Evolutionary conservation across 2,329 filamentous ascomycete species (phyloP).

Genomic region (Cytospora paraplurivora): DNA sequence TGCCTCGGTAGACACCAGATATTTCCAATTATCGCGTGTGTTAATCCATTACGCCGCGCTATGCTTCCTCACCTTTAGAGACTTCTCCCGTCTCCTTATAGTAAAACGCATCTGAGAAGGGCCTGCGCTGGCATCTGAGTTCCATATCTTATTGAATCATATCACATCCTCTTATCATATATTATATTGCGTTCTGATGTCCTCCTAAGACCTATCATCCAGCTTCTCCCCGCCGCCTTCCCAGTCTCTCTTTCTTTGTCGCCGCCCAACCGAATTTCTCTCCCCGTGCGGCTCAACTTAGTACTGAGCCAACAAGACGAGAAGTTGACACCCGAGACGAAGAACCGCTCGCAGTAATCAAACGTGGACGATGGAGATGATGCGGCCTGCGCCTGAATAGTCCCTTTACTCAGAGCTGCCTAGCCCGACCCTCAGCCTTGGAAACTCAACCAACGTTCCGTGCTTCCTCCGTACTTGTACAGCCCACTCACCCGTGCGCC

Average conservation of each 20-base stretch:
- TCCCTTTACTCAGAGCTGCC: neutral
- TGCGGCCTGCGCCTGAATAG: neutral
- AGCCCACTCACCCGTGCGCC: neutral
- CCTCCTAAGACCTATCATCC: neutral
- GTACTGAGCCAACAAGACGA: neutral
- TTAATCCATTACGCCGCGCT: too few relatives aligned
- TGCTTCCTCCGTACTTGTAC: neutral
- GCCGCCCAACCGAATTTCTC: neutral
- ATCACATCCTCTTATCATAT: neutral
- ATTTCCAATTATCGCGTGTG: too few relatives aligned
- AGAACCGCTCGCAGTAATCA: neutral
- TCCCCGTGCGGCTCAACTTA: neutral
- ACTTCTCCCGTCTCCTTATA: too few relatives aligned
- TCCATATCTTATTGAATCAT: neutral
- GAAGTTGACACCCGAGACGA: neutral
- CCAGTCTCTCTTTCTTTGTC: neutral
- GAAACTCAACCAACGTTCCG: slow-evolving; percentile 5
- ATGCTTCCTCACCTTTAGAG: too few relatives aligned
- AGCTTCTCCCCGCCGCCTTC: neutral
- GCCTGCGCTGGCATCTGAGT: neutral
- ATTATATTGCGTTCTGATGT: neutral
- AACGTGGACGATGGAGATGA: neutral
- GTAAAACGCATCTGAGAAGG: neutral
- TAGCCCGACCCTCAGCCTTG: neutral
- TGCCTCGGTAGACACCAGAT: too few relatives aligned